Evolutionary conservation across 1,284 basidiomycete genomes (phyloP).

Genomic region (Irpex sp.): DNA sequence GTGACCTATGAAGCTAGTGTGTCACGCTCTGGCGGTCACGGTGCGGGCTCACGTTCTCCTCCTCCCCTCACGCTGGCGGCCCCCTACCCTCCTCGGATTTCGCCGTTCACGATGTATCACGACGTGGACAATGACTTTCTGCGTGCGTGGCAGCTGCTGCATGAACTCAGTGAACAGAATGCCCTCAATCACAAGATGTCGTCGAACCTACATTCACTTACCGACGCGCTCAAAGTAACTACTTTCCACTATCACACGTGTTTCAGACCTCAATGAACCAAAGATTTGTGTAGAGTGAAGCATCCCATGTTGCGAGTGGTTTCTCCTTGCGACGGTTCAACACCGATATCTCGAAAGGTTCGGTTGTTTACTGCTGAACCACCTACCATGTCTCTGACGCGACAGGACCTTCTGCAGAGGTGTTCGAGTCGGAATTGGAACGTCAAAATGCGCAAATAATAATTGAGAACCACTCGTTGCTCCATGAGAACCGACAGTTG

Average conservation of each 20-base stretch:
- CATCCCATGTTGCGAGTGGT: constrained; percentile 74
- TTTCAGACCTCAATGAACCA: constrained; percentile 16
- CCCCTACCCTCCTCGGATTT: constrained; percentile 1
- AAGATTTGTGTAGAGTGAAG: constrained; percentile 59
- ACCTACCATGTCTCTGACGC: constrained; percentile 2
- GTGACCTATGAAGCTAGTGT: background rate
- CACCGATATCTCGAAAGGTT: constrained; percentile 88
- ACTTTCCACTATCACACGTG: constrained; percentile 14
- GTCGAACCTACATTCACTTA: constrained; percentile 68
- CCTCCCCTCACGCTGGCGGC: background rate
- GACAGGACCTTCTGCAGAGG: constrained; percentile 50
- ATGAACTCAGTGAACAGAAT: constrained; percentile 85
- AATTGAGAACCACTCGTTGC: constrained; percentile 89
- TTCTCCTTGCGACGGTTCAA: constrained; percentile 89
- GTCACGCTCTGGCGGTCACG: background rate
- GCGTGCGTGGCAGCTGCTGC: constrained; percentile 75
- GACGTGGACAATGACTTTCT: constrained; percentile 71
- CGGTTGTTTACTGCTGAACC: constrained; percentile 16
- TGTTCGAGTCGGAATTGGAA: constrained; percentile 92
- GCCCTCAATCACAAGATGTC: constrained; percentile 82
- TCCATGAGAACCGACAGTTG: constrained; percentile 94
- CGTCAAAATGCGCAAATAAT: constrained; percentile 86
- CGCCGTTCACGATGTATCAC: constrained; percentile 27
- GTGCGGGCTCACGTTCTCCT: background rate
- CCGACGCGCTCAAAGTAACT: constrained; percentile 76